Evolutionary conservation across 2,329 filamentous ascomycete species (phyloP), one percentile per base, ranked within the genome.

Genomic region (Alternaria sp.): DNA sequence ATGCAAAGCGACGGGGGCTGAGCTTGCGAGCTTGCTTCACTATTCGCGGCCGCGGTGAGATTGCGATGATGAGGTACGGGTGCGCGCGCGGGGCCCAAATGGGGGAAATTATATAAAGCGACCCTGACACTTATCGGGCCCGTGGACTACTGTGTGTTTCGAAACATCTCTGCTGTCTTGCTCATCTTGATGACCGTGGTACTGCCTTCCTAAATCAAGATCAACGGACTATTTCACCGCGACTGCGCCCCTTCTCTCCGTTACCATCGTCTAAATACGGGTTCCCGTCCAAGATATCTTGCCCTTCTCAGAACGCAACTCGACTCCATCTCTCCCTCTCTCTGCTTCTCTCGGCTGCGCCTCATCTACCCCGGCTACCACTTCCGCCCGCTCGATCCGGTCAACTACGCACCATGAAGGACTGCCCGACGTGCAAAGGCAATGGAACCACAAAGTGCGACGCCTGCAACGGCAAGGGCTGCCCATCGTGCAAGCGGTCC

Each of bases 371-470:
- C 53, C 67, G 65, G 63, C 63, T 62, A 54, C 51, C 43, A 54
- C 58, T 55, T 58, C 45, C 58, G 45, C 58, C 60, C 59, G 28
- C 54, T 45, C 33, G 30, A 66, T 65, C 63, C 50, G 59, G 20
- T n/a, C 54, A 54, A 44, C 49, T 30, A 58, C 53, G 53, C 45
- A 50, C 58, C 28, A 70, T 72, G 67, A 78, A 77, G 66, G 75
- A 77, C 70, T 78, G 76, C 60, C 74, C 75, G 43, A 75, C 68
- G 33, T 78, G 76, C 63, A 75, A 65, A 47, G 76, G 76, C 57
- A 74, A 77, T 53, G 76, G 76, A 25, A 72, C 70, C 9, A 67
- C 69, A 55, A 78, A 76, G 59, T 78, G 76, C 68, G 75, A 78
- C 47, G 65, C 60, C n/a, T 78, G 76, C 67, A 72, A 73, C 55